Evolutionary conservation across 1,284 basidiomycete species (phyloP).

Genomic region (Leccinum ponderosum): DNA sequence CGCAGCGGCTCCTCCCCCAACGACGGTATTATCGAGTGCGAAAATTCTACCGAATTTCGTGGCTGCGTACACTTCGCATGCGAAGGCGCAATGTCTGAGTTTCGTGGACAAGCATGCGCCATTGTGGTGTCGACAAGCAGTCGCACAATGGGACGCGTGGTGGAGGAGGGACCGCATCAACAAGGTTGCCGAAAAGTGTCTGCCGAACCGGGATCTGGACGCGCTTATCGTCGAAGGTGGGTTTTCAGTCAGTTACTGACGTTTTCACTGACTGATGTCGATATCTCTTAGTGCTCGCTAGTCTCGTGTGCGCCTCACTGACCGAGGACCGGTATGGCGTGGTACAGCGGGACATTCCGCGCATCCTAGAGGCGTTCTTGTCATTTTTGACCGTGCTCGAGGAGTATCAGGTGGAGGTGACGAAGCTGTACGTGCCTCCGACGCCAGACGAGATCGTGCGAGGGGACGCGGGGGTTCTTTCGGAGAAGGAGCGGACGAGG

Average conservation of each 20-base stretch:
- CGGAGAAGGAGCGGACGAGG: conserved; percentile 36
- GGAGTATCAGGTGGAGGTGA: conserved; percentile 53
- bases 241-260: conserved; percentile 10
- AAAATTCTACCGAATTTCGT: conserved; percentile 9
- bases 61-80: conserved; percentile 17
- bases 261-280: not conserved
- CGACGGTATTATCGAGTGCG: not conserved
- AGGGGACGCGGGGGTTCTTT: conserved; percentile 27
- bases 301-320: conserved; percentile 71
- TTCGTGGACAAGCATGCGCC: conserved; percentile 34
- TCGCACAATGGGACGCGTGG: conserved; percentile 41
- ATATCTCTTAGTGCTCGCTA: conserved; percentile 55
- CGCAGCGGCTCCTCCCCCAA: not conserved
- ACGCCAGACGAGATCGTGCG: conserved; percentile 38
- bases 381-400: conserved; percentile 68
- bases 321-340: conserved; percentile 80
- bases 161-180: conserved; percentile 58
- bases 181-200: conserved; percentile 49
- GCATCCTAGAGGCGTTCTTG: conserved; percentile 73
- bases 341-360: conserved; percentile 81
- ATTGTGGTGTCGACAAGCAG: conserved; percentile 26
- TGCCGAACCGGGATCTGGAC: conserved; percentile 62
- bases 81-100: conserved; percentile 6
- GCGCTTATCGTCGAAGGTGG: conserved; percentile 58
- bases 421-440: conserved; percentile 37